phyloP scores from a whole-genome alignment of 306 rosid genomes.

The barrel medic (Medicago truncatula) region DNA sequence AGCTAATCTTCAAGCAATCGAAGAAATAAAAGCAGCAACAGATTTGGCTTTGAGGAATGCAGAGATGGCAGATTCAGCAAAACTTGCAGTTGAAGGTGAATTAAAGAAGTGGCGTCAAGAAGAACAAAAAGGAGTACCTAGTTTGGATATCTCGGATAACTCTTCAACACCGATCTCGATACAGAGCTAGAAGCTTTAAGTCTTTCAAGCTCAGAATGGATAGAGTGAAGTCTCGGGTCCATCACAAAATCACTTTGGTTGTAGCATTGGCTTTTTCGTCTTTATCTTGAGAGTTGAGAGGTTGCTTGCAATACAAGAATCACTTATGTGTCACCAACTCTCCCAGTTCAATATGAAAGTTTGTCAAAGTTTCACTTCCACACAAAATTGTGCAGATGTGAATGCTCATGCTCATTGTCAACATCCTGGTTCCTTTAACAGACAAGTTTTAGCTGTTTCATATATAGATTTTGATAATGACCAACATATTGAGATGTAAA shows the following conservation, averaged over 20 bases:
- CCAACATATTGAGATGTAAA: constrained; percentile 32
- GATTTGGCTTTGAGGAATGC: constrained; percentile 80
- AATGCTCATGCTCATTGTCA: constrained; percentile 41
- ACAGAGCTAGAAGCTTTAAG: constrained; percentile 17
- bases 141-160: constrained; percentile 31
- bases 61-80: constrained; percentile 81
- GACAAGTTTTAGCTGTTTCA: constrained; percentile 11
- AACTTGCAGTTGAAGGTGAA: constrained; percentile 65
- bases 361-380: constrained; percentile 14
- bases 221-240: not conserved
- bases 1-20: constrained; percentile 74
- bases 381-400: constrained; percentile 13
- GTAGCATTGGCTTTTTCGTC: constrained; percentile 29
- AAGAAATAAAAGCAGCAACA: constrained; percentile 80
- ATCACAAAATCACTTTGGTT: not conserved
- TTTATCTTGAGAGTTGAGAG: constrained; percentile 9
- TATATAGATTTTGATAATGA: not conserved
- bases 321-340: constrained; percentile 11
- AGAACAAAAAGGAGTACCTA: constrained; percentile 43
- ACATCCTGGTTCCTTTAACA: constrained; percentile 4
- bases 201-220: not conserved
- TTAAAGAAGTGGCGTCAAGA: constrained; percentile 68
- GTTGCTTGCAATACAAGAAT: constrained; percentile 33
- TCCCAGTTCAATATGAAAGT: not conserved
- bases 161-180: constrained; percentile 38